Conservation (phyloP, 2,329 filamentous ascomycete species). For the Arthrobotrys musiformis region DNA sequence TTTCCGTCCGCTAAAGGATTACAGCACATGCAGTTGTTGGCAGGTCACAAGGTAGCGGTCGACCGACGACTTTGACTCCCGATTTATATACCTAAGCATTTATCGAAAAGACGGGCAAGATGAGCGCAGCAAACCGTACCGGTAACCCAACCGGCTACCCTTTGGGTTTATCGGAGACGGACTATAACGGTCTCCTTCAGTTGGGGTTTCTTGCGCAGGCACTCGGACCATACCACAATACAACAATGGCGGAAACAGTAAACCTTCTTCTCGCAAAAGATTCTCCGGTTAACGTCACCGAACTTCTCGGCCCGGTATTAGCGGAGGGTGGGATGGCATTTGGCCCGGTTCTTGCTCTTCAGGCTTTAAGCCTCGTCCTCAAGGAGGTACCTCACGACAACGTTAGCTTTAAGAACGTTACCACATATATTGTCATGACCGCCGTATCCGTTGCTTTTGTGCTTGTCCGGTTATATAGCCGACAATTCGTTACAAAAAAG, state of each 20-base stretch:
- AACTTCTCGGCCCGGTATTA: constrained; percentile 34
- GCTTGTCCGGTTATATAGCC: constrained; percentile 40
- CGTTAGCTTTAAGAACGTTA: constrained; percentile 49
- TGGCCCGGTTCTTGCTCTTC: constrained; percentile 36
- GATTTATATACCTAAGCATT: constrained; percentile 2
- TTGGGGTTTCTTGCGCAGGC: constrained; percentile 48
- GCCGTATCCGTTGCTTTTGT: constrained; percentile 50
- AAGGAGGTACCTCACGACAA: constrained; percentile 49
- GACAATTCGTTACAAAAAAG: constrained; percentile 52
- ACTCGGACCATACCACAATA: constrained; percentile 51
- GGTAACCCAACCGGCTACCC: constrained; percentile 49
- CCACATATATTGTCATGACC: constrained; percentile 47
- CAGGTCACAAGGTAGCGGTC: constrained; percentile 49
- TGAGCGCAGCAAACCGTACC: constrained; percentile 43
- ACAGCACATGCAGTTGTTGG: constrained; percentile 41
- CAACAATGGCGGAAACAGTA: constrained; percentile 53
- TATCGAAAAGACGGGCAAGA: constrained; percentile 5
- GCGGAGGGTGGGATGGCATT: constrained; percentile 29
- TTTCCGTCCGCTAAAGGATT: constrained; percentile 34
- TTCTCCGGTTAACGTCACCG: constrained; percentile 42
- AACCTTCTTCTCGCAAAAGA: constrained; percentile 38
- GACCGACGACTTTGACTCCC: constrained; percentile 37
- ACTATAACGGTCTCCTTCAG: constrained; percentile 47
- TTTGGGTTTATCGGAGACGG: constrained; percentile 40
- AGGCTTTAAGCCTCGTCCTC: constrained; percentile 43